Percentiles rank a stretch among this genome's conserved stretches.
Conservation (phyloP, 768 basidiomycete species). For the Paxillus ammoniavirescens region DNA sequence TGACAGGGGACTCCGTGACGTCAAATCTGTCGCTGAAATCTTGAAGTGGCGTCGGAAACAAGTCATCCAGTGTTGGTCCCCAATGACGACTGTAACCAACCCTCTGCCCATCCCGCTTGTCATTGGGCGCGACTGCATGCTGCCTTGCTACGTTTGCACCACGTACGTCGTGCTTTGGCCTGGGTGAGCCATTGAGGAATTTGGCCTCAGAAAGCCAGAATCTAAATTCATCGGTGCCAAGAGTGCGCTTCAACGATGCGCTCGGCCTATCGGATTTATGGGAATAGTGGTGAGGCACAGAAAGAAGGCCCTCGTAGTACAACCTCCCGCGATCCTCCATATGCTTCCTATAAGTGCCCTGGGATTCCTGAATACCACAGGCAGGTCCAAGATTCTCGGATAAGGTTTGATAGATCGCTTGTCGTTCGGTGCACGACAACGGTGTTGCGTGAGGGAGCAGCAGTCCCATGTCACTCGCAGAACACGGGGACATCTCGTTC, state of each 20-base stretch:
- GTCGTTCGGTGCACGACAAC: slow-evolving; percentile 45
- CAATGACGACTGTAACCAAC: slow-evolving; percentile 2
- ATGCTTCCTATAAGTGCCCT: slow-evolving; percentile 50
- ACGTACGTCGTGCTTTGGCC: slow-evolving; percentile 9
- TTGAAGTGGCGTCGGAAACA: slow-evolving; percentile 20
- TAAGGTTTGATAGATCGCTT: slow-evolving; percentile 50
- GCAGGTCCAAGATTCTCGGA: slow-evolving; percentile 47
- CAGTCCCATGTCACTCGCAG: slow-evolving; percentile 13
- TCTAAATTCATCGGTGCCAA: slow-evolving; percentile 27
- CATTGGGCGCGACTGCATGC: slow-evolving; percentile 1
- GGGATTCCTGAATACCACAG: slow-evolving; percentile 46
- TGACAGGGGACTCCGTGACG: slow-evolving; percentile 28
- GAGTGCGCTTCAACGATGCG: slow-evolving; percentile 4
- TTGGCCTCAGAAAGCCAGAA: slow-evolving; percentile 31
- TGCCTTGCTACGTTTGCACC: slow-evolving; percentile 12
- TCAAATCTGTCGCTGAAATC: slow-evolving; percentile 2
- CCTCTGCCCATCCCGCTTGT: slow-evolving; percentile 7
- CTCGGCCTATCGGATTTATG: slow-evolving; percentile 11
- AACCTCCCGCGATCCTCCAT: slow-evolving; percentile 48
- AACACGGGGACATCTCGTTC: slow-evolving; percentile 19
- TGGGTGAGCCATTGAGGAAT: slow-evolving; percentile 19
- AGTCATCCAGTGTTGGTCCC: slow-evolving; percentile 22
- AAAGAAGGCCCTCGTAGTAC: slow-evolving; percentile 45
- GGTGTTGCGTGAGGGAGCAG: slow-evolving; percentile 23
- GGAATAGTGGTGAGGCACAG: slow-evolving; percentile 13